Conservation (phyloP, 345 rosid species). For the Clausena lansium region DNA sequence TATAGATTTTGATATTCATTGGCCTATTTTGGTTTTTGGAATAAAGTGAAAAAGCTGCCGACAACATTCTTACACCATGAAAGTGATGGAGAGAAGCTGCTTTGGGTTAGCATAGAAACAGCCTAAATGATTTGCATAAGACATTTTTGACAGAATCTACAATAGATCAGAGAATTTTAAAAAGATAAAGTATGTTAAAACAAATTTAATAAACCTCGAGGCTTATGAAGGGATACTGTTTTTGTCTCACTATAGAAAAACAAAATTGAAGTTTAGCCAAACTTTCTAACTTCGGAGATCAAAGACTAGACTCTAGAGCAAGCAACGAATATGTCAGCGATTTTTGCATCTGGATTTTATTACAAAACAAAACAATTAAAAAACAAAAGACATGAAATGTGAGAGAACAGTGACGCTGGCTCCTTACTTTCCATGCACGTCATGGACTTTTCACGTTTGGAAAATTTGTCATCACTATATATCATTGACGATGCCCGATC, state of each 20-base stretch:
- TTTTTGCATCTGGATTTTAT: background rate
- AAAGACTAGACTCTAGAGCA: conserved; percentile 25
- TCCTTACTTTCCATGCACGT: conserved; percentile 35
- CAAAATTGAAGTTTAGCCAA: conserved; percentile 34
- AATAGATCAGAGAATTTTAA: conserved; percentile 24
- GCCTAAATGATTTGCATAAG: background rate
- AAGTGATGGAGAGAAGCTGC: conserved; percentile 24
- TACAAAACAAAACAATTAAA: background rate
- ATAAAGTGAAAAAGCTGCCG: conserved; percentile 51
- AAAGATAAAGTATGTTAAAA: conserved; percentile 12
- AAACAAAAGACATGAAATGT: background rate
- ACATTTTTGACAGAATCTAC: conserved; percentile 19
- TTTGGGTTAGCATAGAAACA: background rate
- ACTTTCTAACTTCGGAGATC: conserved; percentile 34
- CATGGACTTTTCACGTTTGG: conserved; percentile 35
- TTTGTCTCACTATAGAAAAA: conserved; percentile 46
- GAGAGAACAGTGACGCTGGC: background rate
- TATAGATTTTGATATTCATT: background rate
- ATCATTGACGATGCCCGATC: background rate
- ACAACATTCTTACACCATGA: conserved; percentile 32
- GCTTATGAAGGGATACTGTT: conserved; percentile 27
- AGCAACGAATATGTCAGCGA: conserved; percentile 67
- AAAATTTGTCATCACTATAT: background rate
- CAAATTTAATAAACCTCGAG: conserved; percentile 3
- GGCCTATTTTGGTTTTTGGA: conserved; percentile 26